phyloP scores from a whole-genome alignment of 2,329 filamentous ascomycete genomes.

The Fusarium irregulare region DNA sequence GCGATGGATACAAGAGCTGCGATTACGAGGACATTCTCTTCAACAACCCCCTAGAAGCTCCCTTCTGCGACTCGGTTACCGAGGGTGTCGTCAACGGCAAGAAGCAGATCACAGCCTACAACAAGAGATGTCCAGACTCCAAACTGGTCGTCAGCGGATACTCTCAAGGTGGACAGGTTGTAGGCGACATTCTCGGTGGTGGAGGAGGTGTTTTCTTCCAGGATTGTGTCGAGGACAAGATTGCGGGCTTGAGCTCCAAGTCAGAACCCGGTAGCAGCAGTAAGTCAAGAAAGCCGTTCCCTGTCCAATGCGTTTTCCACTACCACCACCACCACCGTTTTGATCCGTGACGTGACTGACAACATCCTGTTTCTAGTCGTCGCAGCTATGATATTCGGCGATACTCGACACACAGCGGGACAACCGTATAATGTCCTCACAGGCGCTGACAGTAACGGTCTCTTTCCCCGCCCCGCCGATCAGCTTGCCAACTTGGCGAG shows the following conservation, averaged over 20 bases:
- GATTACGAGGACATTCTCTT: conserved; percentile 22
- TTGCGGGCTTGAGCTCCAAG: conserved; percentile 1
- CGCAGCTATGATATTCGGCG: conserved; percentile 18
- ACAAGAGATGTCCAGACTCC: conserved; percentile 17
- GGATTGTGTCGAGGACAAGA: conserved; percentile 9
- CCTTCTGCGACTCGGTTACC: conserved; percentile 13
- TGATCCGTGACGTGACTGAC: not conserved
- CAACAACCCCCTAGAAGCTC: conserved; percentile 11
- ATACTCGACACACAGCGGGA: conserved; percentile 16
- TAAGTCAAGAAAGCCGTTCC: not conserved
- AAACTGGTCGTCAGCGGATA: conserved; percentile 23
- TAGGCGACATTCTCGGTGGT: conserved; percentile 23
- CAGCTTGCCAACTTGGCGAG: conserved; percentile 14
- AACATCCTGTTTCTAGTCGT: not conserved
- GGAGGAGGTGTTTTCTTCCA: conserved; percentile 24
- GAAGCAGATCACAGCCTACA: conserved; percentile 24
- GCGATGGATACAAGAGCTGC: conserved; percentile 15
- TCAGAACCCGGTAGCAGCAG: conserved; percentile 4
- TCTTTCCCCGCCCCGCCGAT: conserved; percentile 14
- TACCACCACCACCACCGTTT: not conserved
- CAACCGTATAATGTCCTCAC: conserved; percentile 16
- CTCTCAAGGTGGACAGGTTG: conserved; percentile 15
- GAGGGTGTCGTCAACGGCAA: conserved; percentile 20
- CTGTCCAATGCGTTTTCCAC: not conserved
- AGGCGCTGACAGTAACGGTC: not conserved